Evolutionary conservation across 768 basidiomycete genomes (phyloP).

Genomic region (Sporobolomyces roseus): DNA sequence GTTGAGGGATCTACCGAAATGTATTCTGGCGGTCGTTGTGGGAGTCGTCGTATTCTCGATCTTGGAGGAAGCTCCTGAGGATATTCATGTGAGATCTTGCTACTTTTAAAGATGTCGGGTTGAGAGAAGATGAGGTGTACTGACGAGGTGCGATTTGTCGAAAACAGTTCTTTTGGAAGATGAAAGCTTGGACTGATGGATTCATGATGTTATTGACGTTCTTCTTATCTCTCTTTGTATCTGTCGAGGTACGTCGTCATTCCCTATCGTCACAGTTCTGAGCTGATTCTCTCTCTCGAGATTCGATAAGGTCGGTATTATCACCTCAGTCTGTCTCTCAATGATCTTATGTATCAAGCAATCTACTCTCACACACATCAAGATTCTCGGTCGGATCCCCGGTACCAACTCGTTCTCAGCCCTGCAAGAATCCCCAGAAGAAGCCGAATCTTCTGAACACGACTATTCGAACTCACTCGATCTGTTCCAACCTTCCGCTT

Average conservation of each 20-base stretch:
- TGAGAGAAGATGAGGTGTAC: background rate
- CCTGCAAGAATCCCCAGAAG: conserved; percentile 78
- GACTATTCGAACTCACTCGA: conserved; percentile 22
- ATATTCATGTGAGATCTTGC: conserved; percentile 63
- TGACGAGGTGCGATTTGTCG: background rate
- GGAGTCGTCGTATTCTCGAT: conserved; percentile 57
- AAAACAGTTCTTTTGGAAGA: conserved; percentile 47
- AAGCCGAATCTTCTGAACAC: conserved; percentile 57
- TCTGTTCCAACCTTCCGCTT: conserved; percentile 7
- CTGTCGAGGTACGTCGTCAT: conserved; percentile 69
- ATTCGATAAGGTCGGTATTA: conserved; percentile 66
- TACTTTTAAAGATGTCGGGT: background rate
- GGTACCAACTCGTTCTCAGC: conserved; percentile 87
- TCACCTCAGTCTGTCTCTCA: conserved; percentile 81
- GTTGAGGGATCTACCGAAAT: conserved; percentile 82
- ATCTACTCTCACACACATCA: conserved; percentile 83
- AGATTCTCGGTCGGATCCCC: conserved; percentile 84
- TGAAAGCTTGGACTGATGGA: conserved; percentile 89
- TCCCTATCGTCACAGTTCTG: background rate
- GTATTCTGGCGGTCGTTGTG: conserved; percentile 81
- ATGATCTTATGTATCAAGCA: conserved; percentile 83
- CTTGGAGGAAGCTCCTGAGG: conserved; percentile 79
- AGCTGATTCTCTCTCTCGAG: background rate
- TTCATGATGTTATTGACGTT: conserved; percentile 84
- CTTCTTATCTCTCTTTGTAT: conserved; percentile 77